These are phyloP conservation scores for Cladophialophora chaetospira DNA, from an alignment of 2,329 filamentous ascomycete genomes.

Conservation along the genomic window DNA sequence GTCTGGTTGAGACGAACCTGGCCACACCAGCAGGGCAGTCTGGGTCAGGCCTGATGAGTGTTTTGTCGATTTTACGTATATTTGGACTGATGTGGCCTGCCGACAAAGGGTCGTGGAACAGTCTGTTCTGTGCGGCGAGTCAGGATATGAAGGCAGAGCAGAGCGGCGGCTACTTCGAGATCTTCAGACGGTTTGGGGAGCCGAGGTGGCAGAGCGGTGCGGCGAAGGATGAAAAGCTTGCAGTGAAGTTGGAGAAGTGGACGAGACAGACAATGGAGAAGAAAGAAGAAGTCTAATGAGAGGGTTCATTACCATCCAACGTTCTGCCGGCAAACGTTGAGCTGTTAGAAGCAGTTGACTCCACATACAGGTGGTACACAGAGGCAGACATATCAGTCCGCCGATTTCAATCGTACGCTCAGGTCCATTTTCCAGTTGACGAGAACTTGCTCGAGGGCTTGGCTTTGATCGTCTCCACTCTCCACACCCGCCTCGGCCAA, in stretches of 20 bases:
- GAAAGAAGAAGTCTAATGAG: not conserved
- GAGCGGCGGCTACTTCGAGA: conserved; percentile 45
- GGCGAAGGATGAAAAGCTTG: conserved; percentile 39
- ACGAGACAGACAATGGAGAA: conserved; percentile 37
- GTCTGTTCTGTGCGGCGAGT: conserved; percentile 42
- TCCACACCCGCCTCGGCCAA: not conserved
- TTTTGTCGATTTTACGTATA: conserved; percentile 16
- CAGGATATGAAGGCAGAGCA: conserved; percentile 35
- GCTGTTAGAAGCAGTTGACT: no score
- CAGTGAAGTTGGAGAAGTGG: conserved; percentile 46
- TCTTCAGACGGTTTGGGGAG: conserved; percentile 39
- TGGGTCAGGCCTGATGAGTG: conserved; percentile 31
- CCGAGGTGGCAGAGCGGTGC: conserved; percentile 34
- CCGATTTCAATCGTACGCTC: not conserved
- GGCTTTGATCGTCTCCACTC: not conserved
- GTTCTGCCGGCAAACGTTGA: no score
- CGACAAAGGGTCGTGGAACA: conserved; percentile 42
- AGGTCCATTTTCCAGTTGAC: not conserved
- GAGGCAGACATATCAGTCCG: no score
- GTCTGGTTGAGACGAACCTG: conserved; percentile 50
- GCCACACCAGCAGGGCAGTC: conserved; percentile 7
- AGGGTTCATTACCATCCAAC: not conserved
- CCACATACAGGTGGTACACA: no score
- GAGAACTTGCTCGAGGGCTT: not conserved
- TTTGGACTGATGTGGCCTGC: conserved; percentile 19